phyloP scores from a whole-genome alignment of 73 alveolate genomes.

The Durusdinium trenchii region DNA sequence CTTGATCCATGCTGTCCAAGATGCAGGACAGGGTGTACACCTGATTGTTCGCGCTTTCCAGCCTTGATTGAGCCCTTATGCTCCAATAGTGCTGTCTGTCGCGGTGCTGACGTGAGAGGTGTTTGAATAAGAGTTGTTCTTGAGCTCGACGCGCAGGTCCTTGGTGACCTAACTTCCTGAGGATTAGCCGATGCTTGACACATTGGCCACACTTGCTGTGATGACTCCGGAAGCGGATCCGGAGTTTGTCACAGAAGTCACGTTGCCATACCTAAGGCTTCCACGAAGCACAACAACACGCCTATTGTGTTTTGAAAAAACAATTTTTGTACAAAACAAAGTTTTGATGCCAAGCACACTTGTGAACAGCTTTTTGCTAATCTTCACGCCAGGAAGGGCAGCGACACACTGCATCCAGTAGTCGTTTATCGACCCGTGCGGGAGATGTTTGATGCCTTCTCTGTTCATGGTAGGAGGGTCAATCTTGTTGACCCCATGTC shows the following conservation, averaged over 20 bases:
- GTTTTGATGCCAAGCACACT: neutral
- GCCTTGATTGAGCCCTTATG: too few relatives aligned
- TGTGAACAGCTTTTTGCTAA: neutral
- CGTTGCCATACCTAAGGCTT: constrained; percentile 7
- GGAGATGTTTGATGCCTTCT: neutral
- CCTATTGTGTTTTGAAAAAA: neutral
- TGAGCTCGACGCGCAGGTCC: neutral
- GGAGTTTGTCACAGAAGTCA: neutral
- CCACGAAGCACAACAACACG: neutral
- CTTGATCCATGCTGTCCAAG: neutral
- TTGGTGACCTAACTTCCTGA: neutral
- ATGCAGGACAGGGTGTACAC: too few relatives aligned
- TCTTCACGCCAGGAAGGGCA: neutral
- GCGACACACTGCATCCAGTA: neutral
- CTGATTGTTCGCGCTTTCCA: too few relatives aligned
- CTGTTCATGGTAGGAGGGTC: neutral
- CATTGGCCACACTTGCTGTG: neutral
- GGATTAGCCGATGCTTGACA: neutral
- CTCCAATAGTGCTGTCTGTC: constrained; percentile 4
- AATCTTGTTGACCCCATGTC: neutral
- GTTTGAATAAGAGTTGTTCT: neutral
- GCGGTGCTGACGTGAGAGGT: neutral
- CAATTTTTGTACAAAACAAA: neutral
- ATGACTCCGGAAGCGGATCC: neutral
- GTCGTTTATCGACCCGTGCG: neutral